A percentile compares a stretch with the other conserved stretches of the same genome.
phyloP scores from a whole-genome alignment of 495 filamentous ascomycete genomes.

The Lophiotrema nucula region DNA sequence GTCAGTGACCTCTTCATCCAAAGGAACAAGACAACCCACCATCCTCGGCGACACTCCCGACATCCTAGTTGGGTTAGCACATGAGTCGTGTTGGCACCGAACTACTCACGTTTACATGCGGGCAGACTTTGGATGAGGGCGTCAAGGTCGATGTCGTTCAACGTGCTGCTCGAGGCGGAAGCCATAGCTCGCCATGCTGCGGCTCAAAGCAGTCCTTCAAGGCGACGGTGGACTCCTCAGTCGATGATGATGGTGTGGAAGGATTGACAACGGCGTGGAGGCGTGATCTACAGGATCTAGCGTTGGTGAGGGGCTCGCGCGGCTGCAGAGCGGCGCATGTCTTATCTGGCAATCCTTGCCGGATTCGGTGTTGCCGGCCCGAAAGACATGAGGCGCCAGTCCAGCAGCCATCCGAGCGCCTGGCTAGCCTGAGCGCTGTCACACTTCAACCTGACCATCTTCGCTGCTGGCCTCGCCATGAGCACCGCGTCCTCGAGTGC shows the following conservation, averaged over 20 bases:
- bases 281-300: too few relatives aligned
- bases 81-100: neutral
- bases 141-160: conserved; percentile 20
- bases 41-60: conserved; percentile 22
- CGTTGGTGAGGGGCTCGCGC: too few relatives aligned
- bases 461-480: conserved; percentile 4
- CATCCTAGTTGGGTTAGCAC: conserved; percentile 6
- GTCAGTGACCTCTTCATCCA: too few relatives aligned
- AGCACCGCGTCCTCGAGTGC: conserved; percentile 7
- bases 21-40: too few relatives aligned
- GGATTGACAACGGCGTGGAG: neutral
- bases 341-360: conserved; percentile 4
- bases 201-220: neutral
- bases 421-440: neutral
- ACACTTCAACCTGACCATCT: neutral
- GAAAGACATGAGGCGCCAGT: neutral
- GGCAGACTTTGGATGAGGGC: conserved; percentile 21
- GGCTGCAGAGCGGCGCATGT: neutral
- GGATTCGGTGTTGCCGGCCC: neutral
- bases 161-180: neutral
- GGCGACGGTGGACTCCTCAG: neutral
- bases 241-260: neutral
- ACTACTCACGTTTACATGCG: conserved; percentile 4
- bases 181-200: conserved; percentile 22
- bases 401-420: neutral